A percentile compares a stretch with the other conserved stretches of the same genome.
Conservation (phyloP, 2,329 filamentous ascomycete genomes). For the Paracamarosporium sp. region DNA sequence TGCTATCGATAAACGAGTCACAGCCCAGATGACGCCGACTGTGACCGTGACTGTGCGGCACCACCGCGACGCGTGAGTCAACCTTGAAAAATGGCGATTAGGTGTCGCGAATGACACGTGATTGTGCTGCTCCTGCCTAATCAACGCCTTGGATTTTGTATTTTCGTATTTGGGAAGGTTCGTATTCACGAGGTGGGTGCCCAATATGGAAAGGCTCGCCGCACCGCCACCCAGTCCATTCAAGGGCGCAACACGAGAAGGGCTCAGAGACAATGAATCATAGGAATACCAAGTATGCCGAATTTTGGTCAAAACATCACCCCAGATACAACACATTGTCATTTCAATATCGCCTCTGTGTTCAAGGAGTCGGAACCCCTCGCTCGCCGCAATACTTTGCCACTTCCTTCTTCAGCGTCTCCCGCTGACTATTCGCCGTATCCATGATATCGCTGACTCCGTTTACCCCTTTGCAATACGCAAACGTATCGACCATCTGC, state of each 20-base stretch:
- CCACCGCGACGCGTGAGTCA: constrained; percentile 10
- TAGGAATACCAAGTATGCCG: not conserved
- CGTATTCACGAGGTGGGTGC: not conserved
- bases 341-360: too few species aligned
- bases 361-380: constrained; percentile 42
- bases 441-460: constrained; percentile 71
- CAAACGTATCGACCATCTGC: constrained; percentile 69
- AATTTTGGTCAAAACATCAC: too few species aligned
- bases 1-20: constrained; percentile 24
- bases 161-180: not conserved
- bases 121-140: not conserved
- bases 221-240: not conserved
- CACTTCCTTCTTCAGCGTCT: constrained; percentile 75
- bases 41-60: too few species aligned
- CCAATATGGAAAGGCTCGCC: not conserved
- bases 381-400: constrained; percentile 75
- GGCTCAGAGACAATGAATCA: constrained; percentile 1
- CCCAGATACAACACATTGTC: too few species aligned
- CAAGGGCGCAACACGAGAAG: constrained; percentile 31
- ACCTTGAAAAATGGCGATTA: not conserved
- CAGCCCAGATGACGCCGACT: constrained; percentile 8
- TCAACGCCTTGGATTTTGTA: not conserved
- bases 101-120: not conserved
- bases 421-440: constrained; percentile 66
- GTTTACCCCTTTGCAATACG: constrained; percentile 52